Conservation (phyloP, 2,329 filamentous ascomycete species). For the Colletotrichum higginsianum region DNA sequence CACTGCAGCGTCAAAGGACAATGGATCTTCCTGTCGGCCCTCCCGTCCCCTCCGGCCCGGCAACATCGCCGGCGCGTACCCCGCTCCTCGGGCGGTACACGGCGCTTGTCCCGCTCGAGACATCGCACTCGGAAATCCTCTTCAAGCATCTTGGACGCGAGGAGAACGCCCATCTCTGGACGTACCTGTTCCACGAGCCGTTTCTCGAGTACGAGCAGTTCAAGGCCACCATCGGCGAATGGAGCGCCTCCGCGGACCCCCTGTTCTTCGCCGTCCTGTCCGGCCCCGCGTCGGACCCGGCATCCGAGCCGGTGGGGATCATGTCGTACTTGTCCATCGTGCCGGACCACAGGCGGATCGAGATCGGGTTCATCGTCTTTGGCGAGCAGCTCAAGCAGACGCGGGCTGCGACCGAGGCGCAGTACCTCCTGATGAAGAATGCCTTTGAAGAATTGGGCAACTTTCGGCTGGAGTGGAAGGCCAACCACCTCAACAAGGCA, state of each 20-base stretch:
- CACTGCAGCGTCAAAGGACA: background rate
- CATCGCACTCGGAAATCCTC: slow-evolving; percentile 48
- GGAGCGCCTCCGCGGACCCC: slow-evolving; percentile 51
- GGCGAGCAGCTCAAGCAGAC: slow-evolving; percentile 66
- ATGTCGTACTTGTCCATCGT: slow-evolving; percentile 63
- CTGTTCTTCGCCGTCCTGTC: slow-evolving; percentile 63
- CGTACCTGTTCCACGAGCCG: slow-evolving; percentile 50
- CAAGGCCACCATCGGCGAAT: slow-evolving; percentile 43
- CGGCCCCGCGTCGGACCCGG: slow-evolving; percentile 43
- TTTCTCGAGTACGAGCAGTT: slow-evolving; percentile 45
- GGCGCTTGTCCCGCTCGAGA: slow-evolving; percentile 49
- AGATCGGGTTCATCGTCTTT: slow-evolving; percentile 71
- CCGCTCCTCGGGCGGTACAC: slow-evolving; percentile 51
- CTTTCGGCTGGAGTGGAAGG: slow-evolving; percentile 76
- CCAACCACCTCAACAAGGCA: slow-evolving; percentile 68
- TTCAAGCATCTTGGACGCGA: slow-evolving; percentile 53
- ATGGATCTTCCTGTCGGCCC: slow-evolving; percentile 42
- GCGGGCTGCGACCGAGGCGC: slow-evolving; percentile 69
- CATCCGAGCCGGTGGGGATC: slow-evolving; percentile 57
- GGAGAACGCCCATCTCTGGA: slow-evolving; percentile 52
- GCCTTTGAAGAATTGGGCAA: slow-evolving; percentile 69
- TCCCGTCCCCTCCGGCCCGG: slow-evolving; percentile 38
- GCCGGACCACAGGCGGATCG: slow-evolving; percentile 64
- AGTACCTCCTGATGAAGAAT: slow-evolving; percentile 69
- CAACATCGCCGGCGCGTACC: slow-evolving; percentile 42